Base-by-base conservation (phyloP, 768 basidiomycete species). In the Tricholoma terreum region DNA sequence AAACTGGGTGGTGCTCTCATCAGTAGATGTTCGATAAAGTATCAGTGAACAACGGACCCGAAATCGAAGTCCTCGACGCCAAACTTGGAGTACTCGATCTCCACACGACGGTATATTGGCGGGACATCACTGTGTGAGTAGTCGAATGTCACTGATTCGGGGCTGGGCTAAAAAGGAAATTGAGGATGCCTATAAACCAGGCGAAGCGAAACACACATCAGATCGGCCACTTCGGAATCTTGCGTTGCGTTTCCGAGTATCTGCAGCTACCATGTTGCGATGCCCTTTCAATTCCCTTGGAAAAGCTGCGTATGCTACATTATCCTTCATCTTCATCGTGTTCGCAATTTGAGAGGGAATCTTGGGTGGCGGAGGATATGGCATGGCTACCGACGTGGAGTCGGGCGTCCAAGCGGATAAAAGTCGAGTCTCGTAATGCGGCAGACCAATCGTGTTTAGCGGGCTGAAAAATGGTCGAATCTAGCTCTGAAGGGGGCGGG, bases 51-150 rank as follows among this genome's bases (percentile, higher is more conserved):
- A 40, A 38, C 81, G 55, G 68, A 93, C 94, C 83, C 96, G 66
- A 99, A 99, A 72, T 99, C 97, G 66, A 99, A 99, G 71, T 99
- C 96, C 68, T 98, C 96, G 15, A 98, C 92, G 4, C 96, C 96
- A 65, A 99, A 99, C 66, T 95, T 96, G 36, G 92, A 95, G 69
- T 99, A 99, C 71, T 95, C 93, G 65, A 99, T 99, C 73, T 98
- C 95, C 14, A 97, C 94, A 65, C 87, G 89, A 57, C 90, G 86
- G 70, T 97, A 99, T 58, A 86, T 81, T 55, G 81, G 83, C 0
- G 95, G 92, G 49, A 94, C 82, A 27, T 84, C 80, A 35, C 81
- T 84, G 27, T 77, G 77, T 17, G 71, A 74, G 52, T 81, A 77
- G 55, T 85, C 84, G 51, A 79, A 76, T 4, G 72, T 71, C 21